Evolutionary conservation across 2,329 filamentous ascomycete genomes (phyloP).

Genomic region (Sclerotinia spermophila): DNA sequence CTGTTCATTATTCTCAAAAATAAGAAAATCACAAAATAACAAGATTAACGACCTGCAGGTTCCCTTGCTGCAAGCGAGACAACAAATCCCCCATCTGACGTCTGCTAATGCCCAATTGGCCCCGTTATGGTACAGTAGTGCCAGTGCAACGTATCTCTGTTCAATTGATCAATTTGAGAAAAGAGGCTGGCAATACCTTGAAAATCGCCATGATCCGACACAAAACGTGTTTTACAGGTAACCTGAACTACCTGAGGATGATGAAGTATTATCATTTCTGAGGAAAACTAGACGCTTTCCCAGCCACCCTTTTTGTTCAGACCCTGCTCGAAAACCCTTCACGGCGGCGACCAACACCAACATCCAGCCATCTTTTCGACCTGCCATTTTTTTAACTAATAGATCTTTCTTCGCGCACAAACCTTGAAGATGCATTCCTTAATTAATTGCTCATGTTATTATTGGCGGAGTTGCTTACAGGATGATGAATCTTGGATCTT

Average conservation of each 20-base stretch:
- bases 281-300: conserved; percentile 7
- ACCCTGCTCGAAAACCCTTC: conserved; percentile 1
- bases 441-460: conserved; percentile 29
- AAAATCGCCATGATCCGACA: not conserved
- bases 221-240: not conserved
- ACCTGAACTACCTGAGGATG: not conserved
- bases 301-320: conserved; percentile 15
- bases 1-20: not conserved
- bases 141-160: conserved; percentile 5
- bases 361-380: conserved; percentile 14
- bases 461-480: conserved; percentile 19
- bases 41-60: conserved; percentile 1
- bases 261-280: not conserved
- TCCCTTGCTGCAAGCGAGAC: conserved; percentile 8
- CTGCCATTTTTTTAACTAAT: conserved; percentile 15
- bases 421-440: conserved; percentile 32
- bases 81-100: not conserved
- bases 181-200: conserved; percentile 13
- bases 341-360: conserved; percentile 12
- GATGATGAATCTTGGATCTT: conserved; percentile 33
- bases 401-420: conserved; percentile 4
- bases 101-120: conserved; percentile 10
- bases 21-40: not conserved
- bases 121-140: conserved; percentile 4
- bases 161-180: conserved; percentile 17